Evolutionary conservation across 2,329 filamentous ascomycete genomes (phyloP), one percentile per base, ranked within the genome.

Genomic region (Coniochaeta sp.): DNA sequence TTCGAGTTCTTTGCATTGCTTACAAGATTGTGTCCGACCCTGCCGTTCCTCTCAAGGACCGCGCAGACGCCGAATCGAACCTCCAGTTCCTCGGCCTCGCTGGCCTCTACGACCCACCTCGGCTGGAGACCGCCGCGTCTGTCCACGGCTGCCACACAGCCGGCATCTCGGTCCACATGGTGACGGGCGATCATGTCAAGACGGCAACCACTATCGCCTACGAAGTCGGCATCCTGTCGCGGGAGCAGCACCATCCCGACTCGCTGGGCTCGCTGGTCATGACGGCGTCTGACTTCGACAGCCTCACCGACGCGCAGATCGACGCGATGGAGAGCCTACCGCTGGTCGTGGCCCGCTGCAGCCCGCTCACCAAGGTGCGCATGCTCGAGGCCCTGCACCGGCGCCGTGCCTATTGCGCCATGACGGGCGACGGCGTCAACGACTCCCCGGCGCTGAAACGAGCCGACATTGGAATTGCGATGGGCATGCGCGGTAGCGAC

Each of bases 381-480:
- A 88, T 90, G 82, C 87, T 90, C 60, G 85, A 89, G 68, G 87
- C 87, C n/a, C 80, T 90, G 61, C 86, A 89, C 65, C 81, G 88
- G 34, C 82, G 88, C 59, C 81, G 83, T 61, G 81, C 81, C 1
- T 90, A 89, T 71, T 88, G 84, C 65, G 87, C 87, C 65, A 90
- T 90, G 86, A 90, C 88, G 47, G 88, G 88, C 66, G 87, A 90
- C 62, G 88, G 88, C 65, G 87, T 90, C 65, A 91, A 91, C 69
- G 88, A 91, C 71, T 88, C 86, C 16, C 88, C 88, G 0, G 88
- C 88, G 0, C 78, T 91, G 28, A 89, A 89, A 70, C 82, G 86
- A 66, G 85, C 88, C 6, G 88, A 91, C 67, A 87, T 91, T 17
- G 88, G 88, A 67, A 90, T 91, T 65, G 88, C 88, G 64, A 91